A percentile compares a stretch with the other conserved stretches of the same genome.
Conservation (phyloP, 2,329 filamentous ascomycete genomes). For the Xylaria sp. region DNA sequence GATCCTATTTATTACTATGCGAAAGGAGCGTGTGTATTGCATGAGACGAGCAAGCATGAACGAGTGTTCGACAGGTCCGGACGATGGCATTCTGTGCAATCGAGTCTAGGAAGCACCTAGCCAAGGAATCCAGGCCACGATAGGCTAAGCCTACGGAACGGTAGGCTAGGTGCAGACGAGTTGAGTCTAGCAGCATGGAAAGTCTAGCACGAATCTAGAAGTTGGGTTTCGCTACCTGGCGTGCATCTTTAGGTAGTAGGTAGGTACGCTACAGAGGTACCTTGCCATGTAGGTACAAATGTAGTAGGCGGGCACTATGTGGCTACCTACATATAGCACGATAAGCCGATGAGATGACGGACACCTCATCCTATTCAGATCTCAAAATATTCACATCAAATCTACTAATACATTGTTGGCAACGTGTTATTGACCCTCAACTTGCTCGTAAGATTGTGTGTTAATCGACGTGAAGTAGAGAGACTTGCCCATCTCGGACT, state of each 20-base stretch:
- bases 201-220: conserved; percentile 15
- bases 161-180: background rate
- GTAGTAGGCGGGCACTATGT: background rate
- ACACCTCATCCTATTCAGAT: background rate
- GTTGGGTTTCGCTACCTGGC: background rate
- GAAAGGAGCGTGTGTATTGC: conserved; percentile 5
- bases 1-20: background rate
- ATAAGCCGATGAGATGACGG: background rate
- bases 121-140: conserved; percentile 28
- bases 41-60: conserved; percentile 25
- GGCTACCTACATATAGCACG: too few relatives aligned
- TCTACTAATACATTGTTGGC: background rate
- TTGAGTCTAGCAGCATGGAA: background rate
- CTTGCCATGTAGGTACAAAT: background rate
- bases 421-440: too few relatives aligned
- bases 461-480: background rate
- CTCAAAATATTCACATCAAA: background rate
- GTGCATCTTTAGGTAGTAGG: background rate
- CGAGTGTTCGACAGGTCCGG: conserved; percentile 19
- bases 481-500: background rate
- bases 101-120: background rate
- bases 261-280: too few relatives aligned
- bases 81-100: conserved; percentile 13
- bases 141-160: conserved; percentile 21
- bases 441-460: too few relatives aligned